phyloP scores from a whole-genome alignment of 2,329 filamentous ascomycete species.

The Paramyrothecium roridum region DNA sequence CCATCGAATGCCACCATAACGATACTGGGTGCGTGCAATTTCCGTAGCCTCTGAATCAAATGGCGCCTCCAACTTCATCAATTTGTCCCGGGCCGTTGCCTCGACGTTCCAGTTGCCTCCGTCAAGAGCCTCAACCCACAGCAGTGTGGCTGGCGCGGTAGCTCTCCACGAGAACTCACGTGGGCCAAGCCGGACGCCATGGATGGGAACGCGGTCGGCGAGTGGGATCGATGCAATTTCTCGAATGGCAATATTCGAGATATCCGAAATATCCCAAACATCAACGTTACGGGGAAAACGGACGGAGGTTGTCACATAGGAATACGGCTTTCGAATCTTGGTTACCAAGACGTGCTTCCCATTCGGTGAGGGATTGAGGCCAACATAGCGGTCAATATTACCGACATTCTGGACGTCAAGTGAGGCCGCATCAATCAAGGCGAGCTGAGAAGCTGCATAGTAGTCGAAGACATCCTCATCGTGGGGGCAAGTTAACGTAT shows the following conservation, averaged over 20 bases:
- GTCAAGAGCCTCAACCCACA: not conserved
- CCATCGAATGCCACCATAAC: not conserved
- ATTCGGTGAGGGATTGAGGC: not conserved
- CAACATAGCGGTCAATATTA: not conserved
- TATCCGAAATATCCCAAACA: not conserved
- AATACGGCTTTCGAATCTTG: not conserved
- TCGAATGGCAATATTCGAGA: not conserved
- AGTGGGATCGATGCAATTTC: not conserved
- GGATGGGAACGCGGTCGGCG: not conserved
- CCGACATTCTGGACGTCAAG: not conserved
- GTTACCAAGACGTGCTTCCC: not conserved
- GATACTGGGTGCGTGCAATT: not conserved
- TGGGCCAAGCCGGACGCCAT: not conserved
- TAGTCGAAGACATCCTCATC: not conserved
- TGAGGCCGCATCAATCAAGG: not conserved
- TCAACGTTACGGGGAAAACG: not conserved
- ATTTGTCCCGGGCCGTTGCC: not conserved
- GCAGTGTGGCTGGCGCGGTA: not conserved
- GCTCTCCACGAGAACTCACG: not conserved
- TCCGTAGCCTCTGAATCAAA: not conserved
- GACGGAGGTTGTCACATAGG: not conserved
- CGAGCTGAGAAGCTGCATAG: not conserved
- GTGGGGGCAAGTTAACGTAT: not conserved
- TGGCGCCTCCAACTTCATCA: not conserved
- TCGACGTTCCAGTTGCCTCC: not conserved